phyloP scores from a whole-genome alignment of 2,329 filamentous ascomycete species.

The Macrophomina tecta region DNA sequence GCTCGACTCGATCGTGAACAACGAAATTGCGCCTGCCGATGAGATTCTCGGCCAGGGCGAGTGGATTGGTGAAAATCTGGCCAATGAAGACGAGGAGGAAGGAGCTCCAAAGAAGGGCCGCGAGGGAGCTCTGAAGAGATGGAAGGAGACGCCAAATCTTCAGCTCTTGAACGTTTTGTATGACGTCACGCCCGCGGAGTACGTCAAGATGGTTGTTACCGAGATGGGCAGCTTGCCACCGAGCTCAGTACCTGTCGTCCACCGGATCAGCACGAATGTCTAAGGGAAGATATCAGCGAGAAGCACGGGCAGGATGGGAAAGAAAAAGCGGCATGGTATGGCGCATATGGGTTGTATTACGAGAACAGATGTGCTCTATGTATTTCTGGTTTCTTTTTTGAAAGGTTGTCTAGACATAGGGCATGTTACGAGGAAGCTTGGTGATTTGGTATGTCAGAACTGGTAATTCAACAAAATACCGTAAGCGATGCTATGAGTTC shows the following conservation, averaged over 20 bases:
- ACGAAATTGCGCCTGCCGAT: constrained; percentile 84
- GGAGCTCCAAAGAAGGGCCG: constrained; percentile 56
- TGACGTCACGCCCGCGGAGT: constrained; percentile 87
- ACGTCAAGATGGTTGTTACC: constrained; percentile 86
- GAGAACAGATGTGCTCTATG: constrained; percentile 4
- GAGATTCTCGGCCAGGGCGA: constrained; percentile 56
- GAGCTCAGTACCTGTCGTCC: constrained; percentile 79
- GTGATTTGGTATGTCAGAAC: not conserved
- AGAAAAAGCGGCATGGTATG: constrained; percentile 21
- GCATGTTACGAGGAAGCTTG: not conserved
- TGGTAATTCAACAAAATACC: not conserved
- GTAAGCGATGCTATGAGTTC: too few species aligned
- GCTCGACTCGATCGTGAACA: constrained; percentile 89
- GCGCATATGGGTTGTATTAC: constrained; percentile 12
- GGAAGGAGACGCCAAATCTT: constrained; percentile 40
- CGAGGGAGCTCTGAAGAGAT: constrained; percentile 43
- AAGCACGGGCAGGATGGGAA: not conserved
- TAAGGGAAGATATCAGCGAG: not conserved
- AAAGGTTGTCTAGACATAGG: not conserved
- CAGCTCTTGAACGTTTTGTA: constrained; percentile 80
- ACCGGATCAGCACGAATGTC: constrained; percentile 57
- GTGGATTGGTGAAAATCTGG: constrained; percentile 44
- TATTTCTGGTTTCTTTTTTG: not conserved
- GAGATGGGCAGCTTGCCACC: constrained; percentile 88
- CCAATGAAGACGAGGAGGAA: constrained; percentile 37